Base-by-base conservation (phyloP, 441 rosid genomes). In the Adansonia grandidieri region DNA sequence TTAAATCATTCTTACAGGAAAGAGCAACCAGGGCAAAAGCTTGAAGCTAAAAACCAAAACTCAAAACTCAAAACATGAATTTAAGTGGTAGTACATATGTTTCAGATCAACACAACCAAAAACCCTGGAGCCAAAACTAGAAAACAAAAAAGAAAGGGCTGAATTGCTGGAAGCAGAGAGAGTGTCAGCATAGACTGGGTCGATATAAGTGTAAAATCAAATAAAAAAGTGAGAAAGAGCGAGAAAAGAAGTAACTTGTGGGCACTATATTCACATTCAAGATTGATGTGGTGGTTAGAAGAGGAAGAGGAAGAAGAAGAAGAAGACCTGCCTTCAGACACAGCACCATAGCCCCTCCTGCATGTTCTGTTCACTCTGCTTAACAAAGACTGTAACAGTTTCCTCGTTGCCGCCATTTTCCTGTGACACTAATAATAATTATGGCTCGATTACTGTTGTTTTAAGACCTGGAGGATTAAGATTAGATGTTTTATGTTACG, bases 221-320 rank as follows among this genome's bases (percentile, higher is more conserved):
- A 68, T 32, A 37, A 22, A 6, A 15, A 15, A 56, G 40, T 32
- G 40, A 32, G 4, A 32, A 32, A 32, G 40, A 6, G 17, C 40
- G 68, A 69, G 24, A 20, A 28, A 75, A 48, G 37, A 14, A 37
- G 85, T 48, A 76, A 95, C 99, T 96, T 96, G 87, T 96, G 99
- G 82, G 99, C 99, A 69, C 97, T 92, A 88, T 84, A 85, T 76
- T 91, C 89, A 65, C 84, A 83, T 84, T 96, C 99, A 82, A 92
- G 76, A 80, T 85, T 79, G 82, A 96, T 92, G 77, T 94, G 89
- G 5, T 84, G 81, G 11, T 88, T 86, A 81, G 98, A 93, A 80
- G 91, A 83, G 44, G 91, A 74, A 63, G 89, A 5, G 6, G 84
- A 37, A 60, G 64, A 60, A 32, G 24, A 0, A n/a, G 37, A 32